phyloP scores from a whole-genome alignment of 345 rosid genomes.

The Theobroma cacao region DNA sequence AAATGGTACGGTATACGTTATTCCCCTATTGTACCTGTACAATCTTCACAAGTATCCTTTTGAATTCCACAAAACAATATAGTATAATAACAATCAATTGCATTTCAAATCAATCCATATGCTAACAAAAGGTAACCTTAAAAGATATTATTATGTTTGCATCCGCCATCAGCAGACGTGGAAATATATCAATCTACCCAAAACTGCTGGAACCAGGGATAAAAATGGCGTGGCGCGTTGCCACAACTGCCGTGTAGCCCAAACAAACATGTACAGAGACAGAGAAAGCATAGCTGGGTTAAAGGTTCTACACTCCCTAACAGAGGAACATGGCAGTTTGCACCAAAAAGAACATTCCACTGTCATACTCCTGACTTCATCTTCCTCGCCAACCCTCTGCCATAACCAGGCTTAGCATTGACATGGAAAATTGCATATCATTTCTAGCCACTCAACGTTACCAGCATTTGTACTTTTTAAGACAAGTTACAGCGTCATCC shows the following conservation, averaged over 20 bases:
- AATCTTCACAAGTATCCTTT: no score
- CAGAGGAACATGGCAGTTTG: conserved; percentile 26
- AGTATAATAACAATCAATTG: no score
- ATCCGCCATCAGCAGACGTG: neutral
- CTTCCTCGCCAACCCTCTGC: neutral
- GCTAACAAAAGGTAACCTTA: neutral
- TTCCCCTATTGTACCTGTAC: no score
- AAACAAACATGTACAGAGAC: neutral
- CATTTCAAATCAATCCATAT: neutral
- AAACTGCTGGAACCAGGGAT: neutral
- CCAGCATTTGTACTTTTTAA: conserved; percentile 10
- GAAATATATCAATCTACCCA: neutral
- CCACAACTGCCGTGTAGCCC: neutral
- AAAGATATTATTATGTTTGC: neutral
- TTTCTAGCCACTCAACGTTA: neutral
- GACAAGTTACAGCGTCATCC: conserved; percentile 21
- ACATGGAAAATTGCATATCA: neutral
- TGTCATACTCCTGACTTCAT: conserved; percentile 8
- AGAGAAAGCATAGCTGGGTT: neutral
- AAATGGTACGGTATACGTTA: no score
- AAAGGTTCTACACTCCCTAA: conserved; percentile 7
- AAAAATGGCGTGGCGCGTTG: neutral
- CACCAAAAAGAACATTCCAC: neutral
- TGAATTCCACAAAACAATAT: neutral
- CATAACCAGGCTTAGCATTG: neutral